phyloP scores from a whole-genome alignment of 805 yeast genomes.

The Pichia cabralensis region DNA sequence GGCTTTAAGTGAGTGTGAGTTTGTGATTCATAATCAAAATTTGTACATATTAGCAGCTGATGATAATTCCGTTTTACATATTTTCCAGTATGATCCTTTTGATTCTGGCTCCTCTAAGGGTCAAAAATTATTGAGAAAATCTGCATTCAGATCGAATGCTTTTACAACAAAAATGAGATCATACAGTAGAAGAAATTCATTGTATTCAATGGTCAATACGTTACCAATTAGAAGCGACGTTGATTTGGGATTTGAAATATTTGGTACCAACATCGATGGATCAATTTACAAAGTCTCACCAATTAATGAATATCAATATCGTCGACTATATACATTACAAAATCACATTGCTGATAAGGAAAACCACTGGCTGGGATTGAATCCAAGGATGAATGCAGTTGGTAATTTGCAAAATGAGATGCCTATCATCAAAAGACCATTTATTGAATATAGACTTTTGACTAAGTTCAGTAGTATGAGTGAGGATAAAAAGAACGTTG shows the following conservation, averaged over 20 bases:
- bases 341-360: slow-evolving; percentile 80
- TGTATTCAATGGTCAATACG: slow-evolving; percentile 23
- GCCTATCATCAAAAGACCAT: slow-evolving; percentile 43
- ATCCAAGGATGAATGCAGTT: slow-evolving; percentile 60
- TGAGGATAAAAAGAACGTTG: slow-evolving; percentile 43
- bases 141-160: slow-evolving; percentile 63
- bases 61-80: slow-evolving; percentile 51
- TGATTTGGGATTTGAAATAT: slow-evolving; percentile 38
- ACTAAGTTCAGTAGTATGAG: slow-evolving; percentile 43
- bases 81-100: slow-evolving; percentile 85
- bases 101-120: slow-evolving; percentile 79
- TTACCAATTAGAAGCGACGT: slow-evolving; percentile 21
- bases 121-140: slow-evolving; percentile 55
- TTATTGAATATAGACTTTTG: slow-evolving; percentile 54
- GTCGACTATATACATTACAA: slow-evolving; percentile 76
- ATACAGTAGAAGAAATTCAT: slow-evolving; percentile 27
- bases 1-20: slow-evolving; percentile 66
- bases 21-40: slow-evolving; percentile 61
- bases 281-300: slow-evolving; percentile 68
- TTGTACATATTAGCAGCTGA: slow-evolving; percentile 62
- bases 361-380: slow-evolving; percentile 64
- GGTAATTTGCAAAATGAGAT: slow-evolving; percentile 28
- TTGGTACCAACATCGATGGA: slow-evolving; percentile 77
- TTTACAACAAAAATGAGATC: slow-evolving; percentile 44
- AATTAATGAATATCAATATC: slow-evolving; percentile 60